phyloP scores from a whole-genome alignment of 2,329 filamentous ascomycete species.

The Blastomyces silverae region DNA sequence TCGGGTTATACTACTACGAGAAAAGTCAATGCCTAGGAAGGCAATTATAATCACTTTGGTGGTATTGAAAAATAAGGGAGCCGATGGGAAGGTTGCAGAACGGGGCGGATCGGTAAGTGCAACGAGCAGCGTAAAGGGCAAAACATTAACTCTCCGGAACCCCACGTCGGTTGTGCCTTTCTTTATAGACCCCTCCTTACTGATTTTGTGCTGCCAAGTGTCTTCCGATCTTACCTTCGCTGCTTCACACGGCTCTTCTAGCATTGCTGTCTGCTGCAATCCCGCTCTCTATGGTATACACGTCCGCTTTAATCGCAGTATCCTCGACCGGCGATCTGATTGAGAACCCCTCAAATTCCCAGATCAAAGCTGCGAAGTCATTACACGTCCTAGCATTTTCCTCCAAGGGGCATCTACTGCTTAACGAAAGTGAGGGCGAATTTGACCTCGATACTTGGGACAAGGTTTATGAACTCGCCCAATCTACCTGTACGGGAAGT shows the following conservation, averaged over 20 bases:
- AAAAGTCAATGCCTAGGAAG: slow-evolving; percentile 37
- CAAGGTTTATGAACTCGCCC: slow-evolving; percentile 57
- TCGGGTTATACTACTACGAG: slow-evolving; percentile 39
- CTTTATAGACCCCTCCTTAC: not conserved
- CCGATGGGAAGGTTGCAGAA: slow-evolving; percentile 27
- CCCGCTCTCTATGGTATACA: slow-evolving; percentile 67
- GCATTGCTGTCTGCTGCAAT: slow-evolving; percentile 76
- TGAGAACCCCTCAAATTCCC: slow-evolving; percentile 56
- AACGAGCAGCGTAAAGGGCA: not conserved
- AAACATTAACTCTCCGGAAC: not conserved
- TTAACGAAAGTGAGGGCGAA: slow-evolving; percentile 73
- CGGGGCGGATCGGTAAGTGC: slow-evolving; percentile 37
- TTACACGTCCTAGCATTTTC: slow-evolving; percentile 79
- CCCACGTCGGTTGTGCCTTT: not conserved
- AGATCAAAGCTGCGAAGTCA: slow-evolving; percentile 59
- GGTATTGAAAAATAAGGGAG: slow-evolving; percentile 33
- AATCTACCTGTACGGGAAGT: slow-evolving; percentile 55
- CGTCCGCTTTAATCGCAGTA: slow-evolving; percentile 59
- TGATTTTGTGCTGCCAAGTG: slow-evolving; percentile 48
- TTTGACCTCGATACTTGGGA: slow-evolving; percentile 76
- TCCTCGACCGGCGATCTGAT: slow-evolving; percentile 41
- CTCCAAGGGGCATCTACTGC: slow-evolving; percentile 62
- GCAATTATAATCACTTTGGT: slow-evolving; percentile 41
- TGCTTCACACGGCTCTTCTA: slow-evolving; percentile 72
- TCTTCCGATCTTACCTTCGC: slow-evolving; percentile 69